Evolutionary conservation across 139 green algal species (phyloP).

Genomic region (Trebouxia sp.): DNA sequence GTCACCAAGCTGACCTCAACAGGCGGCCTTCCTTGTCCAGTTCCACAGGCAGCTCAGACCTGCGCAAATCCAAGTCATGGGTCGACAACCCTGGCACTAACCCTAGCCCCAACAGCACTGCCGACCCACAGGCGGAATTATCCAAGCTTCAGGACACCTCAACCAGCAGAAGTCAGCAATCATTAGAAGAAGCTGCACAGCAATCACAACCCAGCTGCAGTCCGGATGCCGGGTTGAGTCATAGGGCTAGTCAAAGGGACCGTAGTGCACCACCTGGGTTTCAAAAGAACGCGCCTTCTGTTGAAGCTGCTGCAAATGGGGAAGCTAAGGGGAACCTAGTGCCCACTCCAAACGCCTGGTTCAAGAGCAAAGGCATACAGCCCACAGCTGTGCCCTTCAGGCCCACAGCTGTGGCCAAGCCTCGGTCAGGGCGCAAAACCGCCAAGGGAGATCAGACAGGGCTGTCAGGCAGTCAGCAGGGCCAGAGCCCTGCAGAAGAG

Average conservation of each 20-base stretch:
- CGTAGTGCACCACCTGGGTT: constrained; percentile 12
- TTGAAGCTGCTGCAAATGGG: background rate
- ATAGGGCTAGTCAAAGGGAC: no score
- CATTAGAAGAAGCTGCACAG: background rate
- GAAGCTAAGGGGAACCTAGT: no score
- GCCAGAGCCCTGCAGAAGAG: background rate
- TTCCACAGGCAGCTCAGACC: constrained; percentile 19
- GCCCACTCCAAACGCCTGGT: background rate
- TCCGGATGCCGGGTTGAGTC: no score
- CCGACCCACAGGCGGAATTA: background rate
- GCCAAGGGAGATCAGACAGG: no score
- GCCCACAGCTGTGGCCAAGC: background rate
- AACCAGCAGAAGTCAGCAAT: background rate
- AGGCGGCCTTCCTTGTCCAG: constrained; percentile 7
- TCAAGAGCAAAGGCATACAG: background rate
- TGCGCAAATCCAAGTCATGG: background rate
- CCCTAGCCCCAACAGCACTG: background rate
- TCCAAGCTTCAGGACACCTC: background rate
- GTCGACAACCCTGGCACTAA: background rate
- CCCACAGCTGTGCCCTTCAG: background rate
- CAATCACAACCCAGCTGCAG: no score
- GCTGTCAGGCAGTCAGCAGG: background rate
- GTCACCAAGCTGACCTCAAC: background rate
- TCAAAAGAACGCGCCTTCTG: background rate
- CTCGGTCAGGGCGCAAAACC: background rate